Evolutionary conservation across 495 filamentous ascomycete genomes (phyloP), one percentile per base, ranked within the genome.

Genomic region (Lasiosphaeria miniovina): DNA sequence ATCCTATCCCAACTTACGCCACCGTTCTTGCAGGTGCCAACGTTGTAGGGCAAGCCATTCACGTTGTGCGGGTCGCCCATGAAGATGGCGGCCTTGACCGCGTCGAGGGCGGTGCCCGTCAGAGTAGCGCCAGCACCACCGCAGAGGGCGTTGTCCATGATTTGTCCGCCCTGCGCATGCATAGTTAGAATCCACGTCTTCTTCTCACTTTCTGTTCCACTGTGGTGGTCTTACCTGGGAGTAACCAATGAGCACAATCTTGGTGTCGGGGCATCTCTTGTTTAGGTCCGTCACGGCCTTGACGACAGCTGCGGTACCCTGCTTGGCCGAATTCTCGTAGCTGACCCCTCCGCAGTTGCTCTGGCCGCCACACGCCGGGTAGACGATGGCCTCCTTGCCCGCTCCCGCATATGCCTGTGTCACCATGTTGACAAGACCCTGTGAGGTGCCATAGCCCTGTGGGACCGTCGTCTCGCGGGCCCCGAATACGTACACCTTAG

Each of bases 391-490:
- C 62, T 86, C 83, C 6, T 79, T 70, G 4, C 81, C 84, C 6
- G 82, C 66, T 7, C 82, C 81, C 0, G 83, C 63, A 62, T 82
- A 82, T 6, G 81, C 79, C 41, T 67, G 62, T n/a, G 76, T 59
- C 10, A 86, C 68, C 33, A 75, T 70, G 63, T 86, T 77, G 67
- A 87, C 84, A 33, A 86, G 77, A 0, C 74, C 75, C 54, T 60
- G 68, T 31, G 80, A 73, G 33, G 81, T 79, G 11, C 84, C 82
- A 63, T 80, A 85, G 14, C 85, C 84, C 6, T 76, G 63, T 3
- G 79, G 59, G 3, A 66, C 84, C 0, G 83, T 86, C 10, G 85
- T 88, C 73, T 88, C 86, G 50, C 86, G 83, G 0, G 86, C 86
- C 7, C 84, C 85, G 53, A 87, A 85, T 46, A 85, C 74, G 65